Evolutionary conservation across 192 early-diverging fungal species (phyloP), one percentile per base, ranked within the genome.

Genomic region (Lobosporangium transversale): DNA sequence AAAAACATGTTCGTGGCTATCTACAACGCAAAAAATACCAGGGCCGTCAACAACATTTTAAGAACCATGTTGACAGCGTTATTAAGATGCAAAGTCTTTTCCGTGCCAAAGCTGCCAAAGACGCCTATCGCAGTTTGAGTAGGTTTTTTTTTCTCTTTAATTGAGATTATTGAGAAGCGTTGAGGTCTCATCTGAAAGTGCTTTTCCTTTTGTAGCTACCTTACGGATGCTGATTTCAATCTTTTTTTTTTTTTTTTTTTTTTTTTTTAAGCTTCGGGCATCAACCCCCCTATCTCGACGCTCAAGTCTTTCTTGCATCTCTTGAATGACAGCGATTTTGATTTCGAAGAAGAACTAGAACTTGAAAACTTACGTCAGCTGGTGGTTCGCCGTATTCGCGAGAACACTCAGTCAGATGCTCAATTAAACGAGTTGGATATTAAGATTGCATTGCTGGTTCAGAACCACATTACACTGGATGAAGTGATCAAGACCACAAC

Each of bases 381-480:
- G 26, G 96, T 96, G 7, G 91, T 98, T 66, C 85, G 92, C 49
- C 84, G 87, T 33, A 99, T 99, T 59, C 85, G 94, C 31, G 94
- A 97, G 63, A 98, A 97, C 81, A 87, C 90, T 45, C 85, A 89
- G 33, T 84, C 89, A 7, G 93, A 95, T 50, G 67, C 80, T 4
- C 87, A 94, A 26, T 71, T 99, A 11, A 94, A 89, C 68, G 92
- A 95, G 40, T 83, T 99, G 1, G 98, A 99, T 64, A 88, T 96
- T 61, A 98, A 99, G 78, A 98, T 99, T 71, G 94, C 96, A 7
- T 84, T 99, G 27, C 85, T 99, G 18, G 90, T 99, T 43, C 94
- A 94, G 68, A 99, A 99, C 82, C 88, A 93, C 35, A 97, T 98
- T 53, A 88, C 95, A 18, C 83, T 99, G 42, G 96, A 99, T 49